These are phyloP conservation scores for Botrytis sinoallii DNA, from an alignment of 2,329 filamentous ascomycete species.

Conservation along the genomic window DNA sequence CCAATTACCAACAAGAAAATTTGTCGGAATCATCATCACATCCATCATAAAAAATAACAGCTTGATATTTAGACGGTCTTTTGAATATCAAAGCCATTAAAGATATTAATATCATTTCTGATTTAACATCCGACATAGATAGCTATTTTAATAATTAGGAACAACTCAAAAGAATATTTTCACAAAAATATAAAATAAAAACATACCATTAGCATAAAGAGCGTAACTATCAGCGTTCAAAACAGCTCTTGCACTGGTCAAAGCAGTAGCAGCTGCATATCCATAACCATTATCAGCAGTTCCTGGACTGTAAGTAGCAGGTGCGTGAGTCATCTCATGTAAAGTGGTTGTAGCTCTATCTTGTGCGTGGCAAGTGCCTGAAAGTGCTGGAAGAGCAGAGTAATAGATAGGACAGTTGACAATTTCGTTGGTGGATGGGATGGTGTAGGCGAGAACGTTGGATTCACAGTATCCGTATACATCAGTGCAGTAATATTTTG, in stretches of 20 bases:
- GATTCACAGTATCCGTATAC: conserved; percentile 49
- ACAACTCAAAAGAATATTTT: no score
- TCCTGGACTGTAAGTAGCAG: conserved; percentile 50
- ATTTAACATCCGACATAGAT: conserved; percentile 9
- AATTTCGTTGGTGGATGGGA: conserved; percentile 52
- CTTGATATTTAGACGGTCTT: neutral
- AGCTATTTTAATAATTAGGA: neutral
- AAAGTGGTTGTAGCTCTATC: conserved; percentile 63
- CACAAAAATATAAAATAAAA: neutral
- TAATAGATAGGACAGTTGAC: conserved; percentile 63
- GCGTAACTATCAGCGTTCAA: conserved; percentile 58
- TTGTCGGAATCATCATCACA: neutral
- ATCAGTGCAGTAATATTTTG: conserved; percentile 59
- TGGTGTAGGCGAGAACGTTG: conserved; percentile 59
- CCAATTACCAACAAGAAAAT: neutral
- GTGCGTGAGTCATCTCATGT: conserved; percentile 64
- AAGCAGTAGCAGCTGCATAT: conserved; percentile 47
- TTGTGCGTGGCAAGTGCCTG: conserved; percentile 56
- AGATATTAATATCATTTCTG: neutral
- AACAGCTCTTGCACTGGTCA: conserved; percentile 51
- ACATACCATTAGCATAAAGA: conserved; percentile 16
- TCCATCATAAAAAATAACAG: neutral
- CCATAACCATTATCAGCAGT: conserved; percentile 59
- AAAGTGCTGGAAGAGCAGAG: conserved; percentile 48
- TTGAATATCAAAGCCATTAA: neutral